These are phyloP conservation scores for Cenchrus purpureus DNA, from an alignment of 176 grass and related monocot genomes.

Conservation along the genomic window DNA sequence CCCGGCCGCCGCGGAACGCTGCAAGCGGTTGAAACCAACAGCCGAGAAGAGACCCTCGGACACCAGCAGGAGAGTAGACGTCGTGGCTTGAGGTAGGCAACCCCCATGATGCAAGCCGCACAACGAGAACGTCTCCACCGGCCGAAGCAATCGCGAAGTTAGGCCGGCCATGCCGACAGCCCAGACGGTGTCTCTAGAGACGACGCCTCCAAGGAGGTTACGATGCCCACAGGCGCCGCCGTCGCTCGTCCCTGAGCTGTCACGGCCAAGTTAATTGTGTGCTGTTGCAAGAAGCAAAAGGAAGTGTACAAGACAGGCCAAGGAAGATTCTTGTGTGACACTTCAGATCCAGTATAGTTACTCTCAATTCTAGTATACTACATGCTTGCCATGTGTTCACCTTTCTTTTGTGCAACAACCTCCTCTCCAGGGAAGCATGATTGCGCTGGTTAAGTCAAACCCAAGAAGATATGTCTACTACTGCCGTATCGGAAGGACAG, in stretches of 20 bases:
- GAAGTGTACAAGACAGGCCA: constrained; percentile 31
- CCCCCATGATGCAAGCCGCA: too few relatives aligned
- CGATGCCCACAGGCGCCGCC: too few relatives aligned
- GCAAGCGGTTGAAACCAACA: too few relatives aligned
- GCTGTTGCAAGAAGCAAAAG: constrained; percentile 38
- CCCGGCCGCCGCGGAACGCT: too few relatives aligned
- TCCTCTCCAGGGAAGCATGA: constrained; percentile 22
- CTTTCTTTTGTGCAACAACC: constrained; percentile 35
- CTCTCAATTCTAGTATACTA: not conserved
- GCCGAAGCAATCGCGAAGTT: too few relatives aligned
- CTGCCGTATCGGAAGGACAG: not conserved
- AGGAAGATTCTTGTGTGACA: not conserved
- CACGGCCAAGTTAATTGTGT: not conserved
- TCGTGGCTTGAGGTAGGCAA: too few relatives aligned
- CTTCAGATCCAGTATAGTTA: constrained; percentile 11
- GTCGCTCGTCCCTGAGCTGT: not conserved
- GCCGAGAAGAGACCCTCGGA: too few relatives aligned
- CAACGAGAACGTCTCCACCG: too few relatives aligned
- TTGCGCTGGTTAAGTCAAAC: constrained; percentile 54
- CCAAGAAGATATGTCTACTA: not conserved
- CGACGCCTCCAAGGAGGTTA: too few relatives aligned
- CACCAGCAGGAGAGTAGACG: too few relatives aligned
- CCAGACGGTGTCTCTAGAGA: too few relatives aligned
- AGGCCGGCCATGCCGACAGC: too few relatives aligned
- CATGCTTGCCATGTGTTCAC: constrained; percentile 2